Evolutionary conservation across 305 asterid genomes (phyloP).

Genomic region (Euphrasia arctica): DNA sequence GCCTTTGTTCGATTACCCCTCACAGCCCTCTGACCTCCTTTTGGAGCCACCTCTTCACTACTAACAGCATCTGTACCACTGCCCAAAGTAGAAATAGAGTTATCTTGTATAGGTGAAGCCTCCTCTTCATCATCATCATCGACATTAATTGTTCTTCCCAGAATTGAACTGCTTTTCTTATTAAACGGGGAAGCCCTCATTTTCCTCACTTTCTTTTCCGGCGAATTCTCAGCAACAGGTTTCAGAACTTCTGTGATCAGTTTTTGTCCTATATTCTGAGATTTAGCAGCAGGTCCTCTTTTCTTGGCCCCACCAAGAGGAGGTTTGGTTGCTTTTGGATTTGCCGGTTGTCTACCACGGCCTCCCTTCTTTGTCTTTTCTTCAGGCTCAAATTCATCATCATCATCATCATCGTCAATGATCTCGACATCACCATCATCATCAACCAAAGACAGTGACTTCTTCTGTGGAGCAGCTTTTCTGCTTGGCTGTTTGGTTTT

Average conservation of each 20-base stretch:
- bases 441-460: constrained; percentile 33
- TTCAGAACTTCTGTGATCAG: constrained; percentile 68
- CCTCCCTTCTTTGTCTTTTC: constrained; percentile 46
- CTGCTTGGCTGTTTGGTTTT: constrained; percentile 50
- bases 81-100: constrained; percentile 41
- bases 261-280: constrained; percentile 54
- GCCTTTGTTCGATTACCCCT: constrained; percentile 43
- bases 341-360: constrained; percentile 50
- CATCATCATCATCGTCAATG: constrained; percentile 51
- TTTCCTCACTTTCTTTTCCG: constrained; percentile 81
- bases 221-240: constrained; percentile 52
- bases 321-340: constrained; percentile 45
- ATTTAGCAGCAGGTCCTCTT: constrained; percentile 46
- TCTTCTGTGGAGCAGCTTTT: constrained; percentile 58
- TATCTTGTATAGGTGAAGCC: constrained; percentile 28
- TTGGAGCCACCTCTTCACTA: constrained; percentile 38
- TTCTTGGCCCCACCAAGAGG: constrained; percentile 51
- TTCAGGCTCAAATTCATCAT: constrained; percentile 43
- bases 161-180: constrained; percentile 83
- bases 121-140: constrained; percentile 40
- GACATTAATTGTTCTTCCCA: constrained; percentile 38
- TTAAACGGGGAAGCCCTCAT: constrained; percentile 90
- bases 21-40: constrained; percentile 40
- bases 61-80: constrained; percentile 29
- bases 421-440: constrained; percentile 46